Percentiles rank a stretch among this genome's conserved stretches.
phyloP scores from a whole-genome alignment of 2,329 filamentous ascomycete species.

The Chaetomium sp. region DNA sequence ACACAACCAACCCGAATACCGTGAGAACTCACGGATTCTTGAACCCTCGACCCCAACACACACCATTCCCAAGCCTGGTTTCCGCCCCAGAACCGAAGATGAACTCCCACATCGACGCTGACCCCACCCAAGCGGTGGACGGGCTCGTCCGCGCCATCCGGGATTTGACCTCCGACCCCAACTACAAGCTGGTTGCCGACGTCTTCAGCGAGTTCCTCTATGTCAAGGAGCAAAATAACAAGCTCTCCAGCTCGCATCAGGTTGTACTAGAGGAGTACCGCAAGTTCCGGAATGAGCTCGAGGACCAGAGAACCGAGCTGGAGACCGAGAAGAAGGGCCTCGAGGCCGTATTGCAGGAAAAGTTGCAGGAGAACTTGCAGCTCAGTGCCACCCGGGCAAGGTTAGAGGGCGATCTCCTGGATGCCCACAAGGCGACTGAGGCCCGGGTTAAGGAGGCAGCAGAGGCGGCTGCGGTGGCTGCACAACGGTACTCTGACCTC shows the following conservation, averaged over 20 bases:
- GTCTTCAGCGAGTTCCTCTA: slow-evolving; percentile 30
- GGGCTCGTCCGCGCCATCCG: slow-evolving; percentile 31
- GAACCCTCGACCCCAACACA: slow-evolving; percentile 1
- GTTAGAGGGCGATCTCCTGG: slow-evolving; percentile 22
- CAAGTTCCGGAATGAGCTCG: slow-evolving; percentile 29
- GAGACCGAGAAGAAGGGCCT: slow-evolving; percentile 24
- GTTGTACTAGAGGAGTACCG: slow-evolving; percentile 31
- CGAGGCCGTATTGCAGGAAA: slow-evolving; percentile 23
- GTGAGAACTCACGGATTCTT: slow-evolving; percentile 3
- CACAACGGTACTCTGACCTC: slow-evolving; percentile 15
- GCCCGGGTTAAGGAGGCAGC: slow-evolving; percentile 16
- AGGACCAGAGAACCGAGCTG: slow-evolving; percentile 24
- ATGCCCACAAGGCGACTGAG: slow-evolving; percentile 17
- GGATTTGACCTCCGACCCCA: slow-evolving; percentile 29
- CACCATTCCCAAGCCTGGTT: not conserved
- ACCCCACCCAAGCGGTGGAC: slow-evolving; percentile 26
- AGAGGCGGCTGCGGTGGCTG: slow-evolving; percentile 16
- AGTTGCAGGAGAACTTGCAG: slow-evolving; percentile 24
- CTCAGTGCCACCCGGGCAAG: slow-evolving; percentile 18
- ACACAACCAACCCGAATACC: slow-evolving; percentile 13
- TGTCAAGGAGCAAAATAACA: slow-evolving; percentile 28
- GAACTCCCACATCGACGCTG: slow-evolving; percentile 18
- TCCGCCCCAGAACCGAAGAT: slow-evolving; percentile 14
- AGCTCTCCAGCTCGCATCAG: slow-evolving; percentile 27
- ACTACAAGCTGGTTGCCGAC: slow-evolving; percentile 31